phyloP scores from a whole-genome alignment of 1,284 basidiomycete genomes.

The Pseudozyma flocculosa region DNA sequence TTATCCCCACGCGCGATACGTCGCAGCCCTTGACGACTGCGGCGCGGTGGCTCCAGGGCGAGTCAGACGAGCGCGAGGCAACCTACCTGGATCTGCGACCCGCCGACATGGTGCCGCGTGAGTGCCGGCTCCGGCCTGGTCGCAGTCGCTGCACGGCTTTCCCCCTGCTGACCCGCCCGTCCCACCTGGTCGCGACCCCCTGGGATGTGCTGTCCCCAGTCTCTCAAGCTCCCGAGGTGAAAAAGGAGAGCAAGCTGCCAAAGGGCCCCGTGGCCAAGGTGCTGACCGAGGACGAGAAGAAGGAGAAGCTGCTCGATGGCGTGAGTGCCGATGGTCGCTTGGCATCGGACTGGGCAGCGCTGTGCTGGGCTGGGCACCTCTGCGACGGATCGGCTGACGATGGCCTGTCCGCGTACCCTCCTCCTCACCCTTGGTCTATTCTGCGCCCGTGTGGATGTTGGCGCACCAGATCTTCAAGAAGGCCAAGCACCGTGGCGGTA shows the following conservation, averaged over 20 bases:
- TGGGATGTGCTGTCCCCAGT: not conserved
- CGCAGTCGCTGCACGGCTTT: not conserved
- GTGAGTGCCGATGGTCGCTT: not conserved
- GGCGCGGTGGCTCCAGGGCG: not conserved
- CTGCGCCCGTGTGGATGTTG: too few species aligned
- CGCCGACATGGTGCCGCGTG: not conserved
- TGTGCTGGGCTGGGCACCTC: too few species aligned
- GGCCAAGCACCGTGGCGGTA: not conserved
- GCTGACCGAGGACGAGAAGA: slow-evolving; percentile 1
- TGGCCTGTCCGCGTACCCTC: not conserved
- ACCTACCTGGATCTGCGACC: not conserved
- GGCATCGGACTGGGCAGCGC: too few species aligned
- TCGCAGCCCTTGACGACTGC: not conserved
- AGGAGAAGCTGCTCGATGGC: not conserved
- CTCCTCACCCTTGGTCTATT: not conserved
- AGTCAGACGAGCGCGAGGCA: not conserved
- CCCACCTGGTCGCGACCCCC: not conserved
- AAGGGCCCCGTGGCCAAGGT: not conserved
- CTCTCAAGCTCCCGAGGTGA: not conserved
- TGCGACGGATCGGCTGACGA: not conserved
- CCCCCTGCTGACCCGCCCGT: not conserved
- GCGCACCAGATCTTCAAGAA: not conserved
- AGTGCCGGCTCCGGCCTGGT: not conserved
- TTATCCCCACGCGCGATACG: not conserved
- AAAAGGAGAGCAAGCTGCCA: not conserved